These are phyloP conservation scores for Casuarina cunninghamiana DNA, from an alignment of 306 rosid genomes.

Conservation along the genomic window DNA sequence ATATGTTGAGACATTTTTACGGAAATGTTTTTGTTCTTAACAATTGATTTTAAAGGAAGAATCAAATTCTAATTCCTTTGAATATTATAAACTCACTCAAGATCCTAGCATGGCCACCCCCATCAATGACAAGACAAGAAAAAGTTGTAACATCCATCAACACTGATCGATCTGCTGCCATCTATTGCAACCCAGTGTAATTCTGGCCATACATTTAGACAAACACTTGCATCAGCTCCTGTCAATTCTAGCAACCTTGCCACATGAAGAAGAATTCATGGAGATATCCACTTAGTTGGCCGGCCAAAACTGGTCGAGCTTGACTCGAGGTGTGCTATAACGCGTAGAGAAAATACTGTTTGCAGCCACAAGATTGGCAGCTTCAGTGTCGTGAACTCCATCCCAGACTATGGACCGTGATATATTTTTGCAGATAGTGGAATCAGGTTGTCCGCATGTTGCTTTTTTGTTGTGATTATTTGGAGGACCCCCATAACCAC, in stretches of 20 bases:
- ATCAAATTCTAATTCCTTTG: too few species aligned
- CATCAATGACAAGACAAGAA: too few species aligned
- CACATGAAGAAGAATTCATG: not conserved
- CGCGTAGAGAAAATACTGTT: not conserved
- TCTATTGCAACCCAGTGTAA: not conserved
- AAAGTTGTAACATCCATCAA: too few species aligned
- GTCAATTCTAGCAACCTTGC: not conserved
- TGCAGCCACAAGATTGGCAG: conserved; percentile 8
- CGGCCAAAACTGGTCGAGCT: conserved; percentile 13
- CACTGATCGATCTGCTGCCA: too few species aligned
- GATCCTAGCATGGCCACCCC: too few species aligned
- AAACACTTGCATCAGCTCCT: not conserved
- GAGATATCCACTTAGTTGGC: not conserved
- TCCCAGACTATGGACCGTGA: conserved; percentile 10
- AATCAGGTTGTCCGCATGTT: conserved; percentile 31
- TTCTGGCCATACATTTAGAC: not conserved
- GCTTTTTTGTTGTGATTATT: conserved; percentile 14
- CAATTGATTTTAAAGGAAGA: too few species aligned
- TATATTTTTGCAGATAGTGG: conserved; percentile 8
- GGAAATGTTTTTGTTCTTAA: too few species aligned
- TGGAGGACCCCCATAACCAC: conserved; percentile 20
- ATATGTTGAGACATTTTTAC: too few species aligned
- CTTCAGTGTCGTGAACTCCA: conserved; percentile 21
- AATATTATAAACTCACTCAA: too few species aligned
- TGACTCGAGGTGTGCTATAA: not conserved